Base-by-base conservation (phyloP, 1,284 basidiomycete species). In the Apiotrichum veenhuisii region DNA sequence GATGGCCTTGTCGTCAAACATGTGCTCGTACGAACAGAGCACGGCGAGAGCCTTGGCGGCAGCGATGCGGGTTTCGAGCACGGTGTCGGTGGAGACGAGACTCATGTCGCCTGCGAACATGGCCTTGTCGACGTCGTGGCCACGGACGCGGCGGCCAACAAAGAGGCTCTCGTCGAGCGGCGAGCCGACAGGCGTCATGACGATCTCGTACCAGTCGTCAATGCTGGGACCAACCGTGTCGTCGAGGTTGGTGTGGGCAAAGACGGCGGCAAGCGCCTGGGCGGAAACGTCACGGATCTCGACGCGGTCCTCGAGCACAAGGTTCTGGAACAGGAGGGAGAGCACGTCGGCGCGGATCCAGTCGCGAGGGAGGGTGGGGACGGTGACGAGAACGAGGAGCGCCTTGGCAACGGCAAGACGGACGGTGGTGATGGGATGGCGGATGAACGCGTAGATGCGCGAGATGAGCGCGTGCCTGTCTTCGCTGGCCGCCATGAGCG, bases 81-180 rank as follows among this genome's bases (percentile, higher is more conserved):
- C 85, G 1, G 85, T 80, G 68, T 97, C 94, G 17, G 84, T 79
- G 9, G 87, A 82, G 26, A 98, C 82, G 22, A 99, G 81, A 0
- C 89, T 85, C 52, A 95, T 79, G 72, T 99, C 96, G 70, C 98
- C 94, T 0, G 85, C 82, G 47, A 98, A 81, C 85, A 98, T 94
- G 57, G 89, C 89, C 80, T 93, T 98, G 80, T 99, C 96, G 27
- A 98, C 89, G 67, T 97, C 95, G 73, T 98, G 89, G 34, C 85
- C 82, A 69, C 65, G 65, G n/a, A 56, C 64, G 3, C 49, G 57
- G 30, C 64, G 66, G 30, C 57, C 59, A 73, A 87, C 88, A 72
- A 98, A 93, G 14, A 82, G 80, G 0, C 82, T 72, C 0, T 84
- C 74, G 66, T 96, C 87, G 63, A 98, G 83, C 0, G 89, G 82